Conservation (phyloP, 148 eudicot genomes). For the Fallopia convolvulus region DNA sequence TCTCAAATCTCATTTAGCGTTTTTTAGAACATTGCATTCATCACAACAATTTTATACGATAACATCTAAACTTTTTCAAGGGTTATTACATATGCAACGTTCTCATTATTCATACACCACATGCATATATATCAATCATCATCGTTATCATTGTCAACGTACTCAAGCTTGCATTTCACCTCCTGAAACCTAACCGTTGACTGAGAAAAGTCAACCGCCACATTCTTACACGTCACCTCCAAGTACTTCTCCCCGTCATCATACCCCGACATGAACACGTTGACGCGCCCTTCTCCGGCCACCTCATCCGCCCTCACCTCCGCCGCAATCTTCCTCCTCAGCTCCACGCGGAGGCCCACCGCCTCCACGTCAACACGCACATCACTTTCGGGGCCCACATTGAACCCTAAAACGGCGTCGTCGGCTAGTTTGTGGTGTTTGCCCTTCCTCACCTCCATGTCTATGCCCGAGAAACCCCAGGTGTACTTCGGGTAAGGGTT, state of each 20-base stretch:
- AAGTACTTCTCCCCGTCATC: neutral
- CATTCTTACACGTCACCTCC: neutral
- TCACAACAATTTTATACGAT: too few relatives aligned
- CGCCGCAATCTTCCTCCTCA: neutral
- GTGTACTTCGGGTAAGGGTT: constrained; percentile 6
- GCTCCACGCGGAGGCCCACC: neutral
- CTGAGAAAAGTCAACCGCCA: neutral
- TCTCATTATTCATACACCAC: too few relatives aligned
- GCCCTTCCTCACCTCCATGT: constrained; percentile 1
- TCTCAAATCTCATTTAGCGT: too few relatives aligned
- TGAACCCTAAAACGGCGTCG: neutral
- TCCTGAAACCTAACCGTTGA: neutral
- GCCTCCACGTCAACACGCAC: neutral
- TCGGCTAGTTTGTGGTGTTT: neutral
- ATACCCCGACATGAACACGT: neutral
- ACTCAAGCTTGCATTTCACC: neutral
- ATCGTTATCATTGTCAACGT: neutral
- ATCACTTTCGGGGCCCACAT: neutral
- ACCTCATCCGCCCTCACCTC: neutral
- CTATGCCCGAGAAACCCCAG: neutral
- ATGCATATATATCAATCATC: neutral
- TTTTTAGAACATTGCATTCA: too few relatives aligned
- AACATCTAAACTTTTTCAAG: too few relatives aligned
- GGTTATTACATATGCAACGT: too few relatives aligned
- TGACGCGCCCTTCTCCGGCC: neutral